Evolutionary conservation across 1,284 basidiomycete genomes (phyloP), one percentile per base, ranked within the genome.

Genomic region (Fomitopsis betulina): DNA sequence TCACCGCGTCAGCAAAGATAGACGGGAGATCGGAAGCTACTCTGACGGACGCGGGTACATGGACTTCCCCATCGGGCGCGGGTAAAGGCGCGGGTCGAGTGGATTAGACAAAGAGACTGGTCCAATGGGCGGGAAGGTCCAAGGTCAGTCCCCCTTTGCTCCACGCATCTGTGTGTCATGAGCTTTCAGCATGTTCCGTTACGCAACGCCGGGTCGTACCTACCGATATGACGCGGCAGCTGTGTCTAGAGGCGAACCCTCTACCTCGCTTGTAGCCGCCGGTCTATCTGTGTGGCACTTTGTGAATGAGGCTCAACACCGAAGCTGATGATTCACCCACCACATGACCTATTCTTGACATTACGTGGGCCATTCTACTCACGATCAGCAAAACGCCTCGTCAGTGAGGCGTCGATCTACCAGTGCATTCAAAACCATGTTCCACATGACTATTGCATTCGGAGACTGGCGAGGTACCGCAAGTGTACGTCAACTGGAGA

Each of bases 181-280:
- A 51, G 49, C 25, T 51, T 51, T 27, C 49, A 51, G 49, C 49
- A 51, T 51, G 49, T 37, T 21, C 19, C 33, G 49, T 51, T 51
- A 51, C 49, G 49, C 49, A 51, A 33, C 30, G 19, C 49, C 49
- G 49, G 49, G 6, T 19, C 49, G 49, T 35, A 51, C 49, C 33
- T 51, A 51, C 49, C 49, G 49, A 35, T 10, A 23, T 35, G 32
- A 37, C 32, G 32, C 49, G 21, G 49, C 3, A 51, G 10, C 25
- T 19, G 17, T 35, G 25, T 21, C 32, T n/a, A 5, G 19, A 51
- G 49, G 33, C 45, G 25, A 51, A 21, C 49, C 49, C 49, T 51
- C 49, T 35, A 37, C 49, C 49, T 51, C 32, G 49, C 33, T 51
- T 9, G 33, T 30, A 51, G 32, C 49, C 49, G 33, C 49, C n/a